Conservation (phyloP, 2,329 filamentous ascomycete genomes). For the Boeremia lycopersici region DNA sequence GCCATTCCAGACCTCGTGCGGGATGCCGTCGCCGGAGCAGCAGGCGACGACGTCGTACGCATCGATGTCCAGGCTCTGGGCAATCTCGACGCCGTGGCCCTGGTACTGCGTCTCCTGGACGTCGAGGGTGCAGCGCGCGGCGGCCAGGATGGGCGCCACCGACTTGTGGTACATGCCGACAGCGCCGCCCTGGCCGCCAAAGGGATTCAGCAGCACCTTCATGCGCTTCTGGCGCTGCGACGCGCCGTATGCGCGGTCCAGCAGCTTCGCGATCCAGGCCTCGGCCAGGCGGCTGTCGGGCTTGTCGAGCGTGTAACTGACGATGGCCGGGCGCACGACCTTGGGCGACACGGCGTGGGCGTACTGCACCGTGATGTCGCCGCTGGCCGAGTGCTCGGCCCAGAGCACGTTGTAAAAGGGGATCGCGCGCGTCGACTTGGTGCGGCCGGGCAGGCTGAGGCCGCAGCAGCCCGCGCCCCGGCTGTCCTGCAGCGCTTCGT, state of each 20-base stretch:
- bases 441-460: slow-evolving; percentile 54
- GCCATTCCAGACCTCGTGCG: slow-evolving; percentile 95
- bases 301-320: slow-evolving; percentile 66
- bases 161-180: slow-evolving; percentile 74
- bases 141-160: slow-evolving; percentile 81
- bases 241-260: slow-evolving; percentile 72
- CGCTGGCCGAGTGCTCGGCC: slow-evolving; percentile 67
- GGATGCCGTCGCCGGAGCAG: slow-evolving; percentile 89
- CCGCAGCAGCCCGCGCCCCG: slow-evolving; percentile 62
- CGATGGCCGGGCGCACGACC: slow-evolving; percentile 63
- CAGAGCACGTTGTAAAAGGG: slow-evolving; percentile 85
- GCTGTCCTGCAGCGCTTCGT: slow-evolving; percentile 60
- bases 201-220: slow-evolving; percentile 89
- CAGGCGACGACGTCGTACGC: slow-evolving; percentile 84
- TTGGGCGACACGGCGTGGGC: slow-evolving; percentile 64
- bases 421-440: slow-evolving; percentile 64
- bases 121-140: slow-evolving; percentile 78
- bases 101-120: slow-evolving; percentile 72
- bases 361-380: slow-evolving; percentile 73
- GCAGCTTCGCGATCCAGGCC: slow-evolving; percentile 67
- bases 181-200: slow-evolving; percentile 81
- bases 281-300: slow-evolving; percentile 57
- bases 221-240: slow-evolving; percentile 75
- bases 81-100: slow-evolving; percentile 81
- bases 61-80: slow-evolving; percentile 75